Evolutionary conservation across 2,329 filamentous ascomycete genomes (phyloP).

Genomic region (Sporothrix pallida): DNA sequence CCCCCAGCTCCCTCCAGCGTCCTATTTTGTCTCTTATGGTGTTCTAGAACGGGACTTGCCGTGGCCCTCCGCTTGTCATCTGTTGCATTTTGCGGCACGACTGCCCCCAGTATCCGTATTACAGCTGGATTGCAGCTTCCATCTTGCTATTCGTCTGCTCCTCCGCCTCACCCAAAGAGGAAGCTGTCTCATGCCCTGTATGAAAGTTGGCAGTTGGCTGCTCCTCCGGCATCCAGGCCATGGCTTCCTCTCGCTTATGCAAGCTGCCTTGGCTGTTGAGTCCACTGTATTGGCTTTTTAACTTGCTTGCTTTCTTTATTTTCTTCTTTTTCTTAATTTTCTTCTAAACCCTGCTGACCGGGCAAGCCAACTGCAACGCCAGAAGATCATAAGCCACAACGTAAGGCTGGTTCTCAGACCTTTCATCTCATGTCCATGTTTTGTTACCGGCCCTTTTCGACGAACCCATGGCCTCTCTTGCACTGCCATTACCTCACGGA

Average conservation of each 20-base stretch:
- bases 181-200: neutral
- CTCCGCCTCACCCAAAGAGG: too few species aligned
- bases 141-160: too few species aligned
- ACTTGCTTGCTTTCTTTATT: neutral
- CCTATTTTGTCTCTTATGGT: neutral
- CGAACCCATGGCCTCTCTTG: too few species aligned
- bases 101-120: neutral
- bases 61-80: neutral
- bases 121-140: neutral
- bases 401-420: too few species aligned
- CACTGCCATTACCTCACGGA: neutral
- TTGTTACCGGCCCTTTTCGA: neutral
- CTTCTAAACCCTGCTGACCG: neutral
- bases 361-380: neutral
- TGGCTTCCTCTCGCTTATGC: neutral
- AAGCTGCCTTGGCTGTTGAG: neutral
- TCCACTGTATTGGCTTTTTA: too few species aligned
- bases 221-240: neutral
- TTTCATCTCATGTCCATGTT: neutral
- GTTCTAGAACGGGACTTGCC: conserved; percentile 5
- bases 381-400: neutral
- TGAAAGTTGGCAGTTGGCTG: too few species aligned
- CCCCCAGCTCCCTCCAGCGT: neutral
- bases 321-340: neutral
- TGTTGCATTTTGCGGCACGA: conserved; percentile 16